Evolutionary conservation across 2,329 filamentous ascomycete species (phyloP).

Genomic region (Ceratocystis alfenasii): DNA sequence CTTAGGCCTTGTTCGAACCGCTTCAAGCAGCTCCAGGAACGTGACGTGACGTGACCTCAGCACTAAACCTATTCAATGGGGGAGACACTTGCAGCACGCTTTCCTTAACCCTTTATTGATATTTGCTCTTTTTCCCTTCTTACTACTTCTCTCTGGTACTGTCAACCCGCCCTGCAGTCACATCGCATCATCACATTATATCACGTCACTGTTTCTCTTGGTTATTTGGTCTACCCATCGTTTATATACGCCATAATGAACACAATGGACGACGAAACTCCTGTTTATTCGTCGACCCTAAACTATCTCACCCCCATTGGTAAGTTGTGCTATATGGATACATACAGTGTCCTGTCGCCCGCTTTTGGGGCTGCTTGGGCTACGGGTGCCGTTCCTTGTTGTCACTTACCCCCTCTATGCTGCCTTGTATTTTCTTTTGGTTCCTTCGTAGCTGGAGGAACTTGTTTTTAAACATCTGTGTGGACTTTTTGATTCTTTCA

Average conservation of each 20-base stretch:
- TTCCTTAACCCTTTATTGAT: neutral
- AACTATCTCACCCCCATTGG: constrained; percentile 9
- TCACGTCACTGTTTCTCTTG: neutral
- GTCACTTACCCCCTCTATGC: neutral
- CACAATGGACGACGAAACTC: neutral
- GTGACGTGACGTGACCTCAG: neutral
- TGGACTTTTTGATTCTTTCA: neutral
- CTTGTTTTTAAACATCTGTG: neutral
- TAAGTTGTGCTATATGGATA: neutral
- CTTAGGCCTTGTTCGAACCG: neutral
- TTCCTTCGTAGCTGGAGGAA: neutral
- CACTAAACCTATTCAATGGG: neutral
- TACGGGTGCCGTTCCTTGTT: neutral
- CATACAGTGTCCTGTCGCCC: neutral
- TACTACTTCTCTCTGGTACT: neutral
- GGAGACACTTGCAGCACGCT: neutral
- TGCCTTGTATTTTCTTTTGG: neutral
- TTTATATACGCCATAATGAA: neutral
- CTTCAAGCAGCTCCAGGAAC: neutral
- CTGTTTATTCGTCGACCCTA: neutral
- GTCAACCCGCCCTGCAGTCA: neutral
- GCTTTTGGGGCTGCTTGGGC: neutral
- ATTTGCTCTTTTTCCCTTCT: neutral
- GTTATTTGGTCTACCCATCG: neutral
- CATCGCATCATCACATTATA: neutral